phyloP scores from a whole-genome alignment of 805 yeast species.

The Metschnikowia gelsemii region DNA sequence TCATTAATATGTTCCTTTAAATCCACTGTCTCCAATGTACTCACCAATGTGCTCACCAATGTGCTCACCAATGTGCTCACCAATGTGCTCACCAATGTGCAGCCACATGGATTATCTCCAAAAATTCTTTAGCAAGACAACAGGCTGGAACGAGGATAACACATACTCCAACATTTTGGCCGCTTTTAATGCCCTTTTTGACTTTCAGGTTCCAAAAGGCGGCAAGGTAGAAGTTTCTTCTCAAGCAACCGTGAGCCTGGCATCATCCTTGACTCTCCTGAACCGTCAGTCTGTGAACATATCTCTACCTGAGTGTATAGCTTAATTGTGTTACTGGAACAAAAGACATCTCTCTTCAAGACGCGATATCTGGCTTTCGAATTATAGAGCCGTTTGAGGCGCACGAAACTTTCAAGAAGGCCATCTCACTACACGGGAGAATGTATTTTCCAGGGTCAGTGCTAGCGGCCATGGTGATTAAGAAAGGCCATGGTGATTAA shows the following conservation, averaged over 20 bases:
- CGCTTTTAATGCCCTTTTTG: constrained; percentile 67
- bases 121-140: constrained; percentile 62
- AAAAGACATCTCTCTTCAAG: constrained; percentile 55
- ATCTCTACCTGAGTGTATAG: constrained; percentile 67
- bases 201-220: constrained; percentile 72
- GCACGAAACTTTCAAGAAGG: constrained; percentile 1
- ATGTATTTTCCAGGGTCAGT: constrained; percentile 85
- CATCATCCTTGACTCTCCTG: constrained; percentile 69
- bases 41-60: no score
- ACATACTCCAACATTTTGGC: constrained; percentile 72
- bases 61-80: no score
- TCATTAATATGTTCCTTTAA: no score
- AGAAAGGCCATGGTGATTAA: no score
- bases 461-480: constrained; percentile 87
- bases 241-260: constrained; percentile 65
- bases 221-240: constrained; percentile 65
- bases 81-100: constrained; percentile 62
- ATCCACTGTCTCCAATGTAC: no score
- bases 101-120: constrained; percentile 86
- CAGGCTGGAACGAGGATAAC: constrained; percentile 79
- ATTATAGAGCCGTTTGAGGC: constrained; percentile 46
- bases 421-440: constrained; percentile 71
- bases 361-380: constrained; percentile 67
- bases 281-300: constrained; percentile 67
- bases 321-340: constrained; percentile 53